Percentiles rank a stretch among this genome's conserved stretches.
These are phyloP conservation scores for Cladosporium sp. DNA, from an alignment of 2,329 filamentous ascomycete species.

Conservation along the genomic window DNA sequence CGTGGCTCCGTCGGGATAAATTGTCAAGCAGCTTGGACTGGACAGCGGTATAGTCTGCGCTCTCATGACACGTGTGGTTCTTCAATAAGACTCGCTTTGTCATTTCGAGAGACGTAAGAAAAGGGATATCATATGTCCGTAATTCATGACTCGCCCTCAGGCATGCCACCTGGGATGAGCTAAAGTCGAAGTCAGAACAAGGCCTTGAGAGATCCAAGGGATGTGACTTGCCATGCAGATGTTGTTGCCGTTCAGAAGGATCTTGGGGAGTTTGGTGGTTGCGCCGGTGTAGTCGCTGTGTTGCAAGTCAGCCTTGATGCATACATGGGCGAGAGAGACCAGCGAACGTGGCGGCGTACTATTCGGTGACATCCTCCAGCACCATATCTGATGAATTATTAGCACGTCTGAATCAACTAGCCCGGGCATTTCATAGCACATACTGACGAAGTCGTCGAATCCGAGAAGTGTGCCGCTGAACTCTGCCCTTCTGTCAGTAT, in stretches of 20 bases:
- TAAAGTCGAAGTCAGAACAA: slow-evolving; percentile 8
- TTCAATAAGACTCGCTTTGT: too few species aligned
- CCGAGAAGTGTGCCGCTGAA: slow-evolving; percentile 92
- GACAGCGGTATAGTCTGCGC: too few species aligned
- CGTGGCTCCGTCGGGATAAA: too few species aligned
- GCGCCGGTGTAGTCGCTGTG: slow-evolving; percentile 83
- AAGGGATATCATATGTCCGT: slow-evolving; percentile 10
- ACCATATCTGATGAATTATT: slow-evolving; percentile 76
- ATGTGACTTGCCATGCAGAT: slow-evolving; percentile 83
- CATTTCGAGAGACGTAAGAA: too few species aligned
- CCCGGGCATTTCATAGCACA: slow-evolving; percentile 51
- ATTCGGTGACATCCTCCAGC: slow-evolving; percentile 93
- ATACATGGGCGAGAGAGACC: neutral
- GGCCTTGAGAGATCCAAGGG: neutral
- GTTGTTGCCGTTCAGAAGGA: slow-evolving; percentile 95
- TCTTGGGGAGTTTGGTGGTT: slow-evolving; percentile 87
- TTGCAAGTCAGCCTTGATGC: slow-evolving; percentile 5
- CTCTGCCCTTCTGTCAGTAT: slow-evolving; percentile 52
- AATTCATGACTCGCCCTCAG: slow-evolving; percentile 16
- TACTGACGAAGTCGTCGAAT: slow-evolving; percentile 99
- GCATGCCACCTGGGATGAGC: slow-evolving; percentile 24
- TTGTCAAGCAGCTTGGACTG: too few species aligned
- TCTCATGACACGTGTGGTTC: too few species aligned
- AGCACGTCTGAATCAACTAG: neutral
- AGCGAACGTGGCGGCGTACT: slow-evolving; percentile 51